Evolutionary conservation across 495 filamentous ascomycete species (phyloP).

Genomic region (Immersiella caudata): DNA sequence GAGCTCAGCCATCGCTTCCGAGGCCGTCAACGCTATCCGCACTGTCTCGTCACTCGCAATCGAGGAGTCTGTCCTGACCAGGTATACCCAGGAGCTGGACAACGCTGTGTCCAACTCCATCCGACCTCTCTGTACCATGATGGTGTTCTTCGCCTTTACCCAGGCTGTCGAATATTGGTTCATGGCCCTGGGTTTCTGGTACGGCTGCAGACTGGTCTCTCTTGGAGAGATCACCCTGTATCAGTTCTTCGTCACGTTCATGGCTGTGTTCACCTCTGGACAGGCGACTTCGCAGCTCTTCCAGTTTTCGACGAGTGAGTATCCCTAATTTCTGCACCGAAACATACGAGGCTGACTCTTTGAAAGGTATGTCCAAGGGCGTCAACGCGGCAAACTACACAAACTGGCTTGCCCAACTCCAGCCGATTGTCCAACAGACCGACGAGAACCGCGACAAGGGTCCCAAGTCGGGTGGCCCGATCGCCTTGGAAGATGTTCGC

Average conservation of each 20-base stretch:
- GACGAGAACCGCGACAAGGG: constrained; percentile 40
- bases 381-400: constrained; percentile 50
- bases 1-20: constrained; percentile 80
- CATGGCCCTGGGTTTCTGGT: constrained; percentile 35
- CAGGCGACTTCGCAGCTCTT: constrained; percentile 60
- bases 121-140: constrained; percentile 66
- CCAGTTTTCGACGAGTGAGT: constrained; percentile 42
- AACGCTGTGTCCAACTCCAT: constrained; percentile 63
- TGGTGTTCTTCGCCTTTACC: constrained; percentile 73
- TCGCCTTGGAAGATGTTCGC: constrained; percentile 55
- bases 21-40: constrained; percentile 86
- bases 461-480: constrained; percentile 38
- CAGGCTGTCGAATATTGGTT: constrained; percentile 65
- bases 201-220: constrained; percentile 57
- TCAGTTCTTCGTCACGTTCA: constrained; percentile 63
- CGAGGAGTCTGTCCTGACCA: constrained; percentile 71
- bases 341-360: background rate
- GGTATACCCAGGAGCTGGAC: constrained; percentile 70
- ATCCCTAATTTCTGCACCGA: background rate
- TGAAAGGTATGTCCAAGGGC: constrained; percentile 48
- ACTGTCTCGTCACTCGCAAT: constrained; percentile 90
- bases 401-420: constrained; percentile 43
- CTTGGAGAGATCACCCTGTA: constrained; percentile 46
- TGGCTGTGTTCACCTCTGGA: constrained; percentile 58
- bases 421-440: constrained; percentile 42